Base-by-base conservation (phyloP, 2,329 filamentous ascomycete species). In the Paramyrothecium roridum region DNA sequence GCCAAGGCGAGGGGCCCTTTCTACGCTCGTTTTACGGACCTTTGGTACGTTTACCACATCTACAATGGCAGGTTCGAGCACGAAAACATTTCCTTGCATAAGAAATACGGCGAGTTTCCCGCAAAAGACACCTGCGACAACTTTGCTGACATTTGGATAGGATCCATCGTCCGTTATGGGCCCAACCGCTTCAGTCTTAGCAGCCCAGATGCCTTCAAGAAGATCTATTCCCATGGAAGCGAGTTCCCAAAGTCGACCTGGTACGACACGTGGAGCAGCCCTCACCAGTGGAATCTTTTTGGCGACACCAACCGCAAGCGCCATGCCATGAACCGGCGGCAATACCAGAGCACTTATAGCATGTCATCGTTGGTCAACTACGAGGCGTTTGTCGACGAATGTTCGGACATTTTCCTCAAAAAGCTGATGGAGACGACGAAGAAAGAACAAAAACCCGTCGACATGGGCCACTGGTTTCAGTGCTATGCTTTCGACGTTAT, bases 151-250 rank as follows among this genome's bases (percentile, higher is more conserved):
- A 30, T 30, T 10, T 10, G 11, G 4, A 17, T 4, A 61, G 61
- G 61, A 0, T 57, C 69, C 0, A 64, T 81, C n/a, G 71, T 81
- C 1, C 75, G 79, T 0, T 73, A 80, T 54, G 76, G 75, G 0
- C 78, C 78, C 0, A 70, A 77, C 19, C 72, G 79, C 8, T 81
- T 79, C 54, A 78, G 73, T 37, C 67, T 82, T 56, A 69, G 68
- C 34, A 72, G 78, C 53, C 64, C 69, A 0, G 62, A 70, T 0
- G 76, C 75, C 1, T 58, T 72, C 2, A 77, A 75, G 54, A 57
- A 66, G 43, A 71, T 74, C 48, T 69, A 70, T 47, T 66, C 67
- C 17, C 54, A 64, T 7, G 62, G 63, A n/a, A 66, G 60, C 30
- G 60, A 62, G 17, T 72, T 70, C 49, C 20, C 61, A 11, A 74